phyloP scores from a whole-genome alignment of 1,139 yeast genomes.

The Neolecta irregularis region DNA sequence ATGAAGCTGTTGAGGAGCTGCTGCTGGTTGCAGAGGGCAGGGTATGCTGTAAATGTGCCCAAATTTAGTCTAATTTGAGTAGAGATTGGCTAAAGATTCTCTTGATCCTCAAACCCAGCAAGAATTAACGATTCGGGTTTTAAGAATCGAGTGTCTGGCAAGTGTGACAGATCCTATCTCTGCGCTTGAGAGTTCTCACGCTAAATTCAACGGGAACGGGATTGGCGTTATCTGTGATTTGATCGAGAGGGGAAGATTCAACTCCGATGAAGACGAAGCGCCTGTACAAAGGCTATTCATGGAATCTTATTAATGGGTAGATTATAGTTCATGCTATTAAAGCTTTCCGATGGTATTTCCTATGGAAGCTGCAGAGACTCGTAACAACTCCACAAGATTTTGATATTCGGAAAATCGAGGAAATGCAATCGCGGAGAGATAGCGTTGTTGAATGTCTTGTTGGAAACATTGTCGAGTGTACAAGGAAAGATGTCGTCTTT shows the following conservation, averaged over 20 bases:
- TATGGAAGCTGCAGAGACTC: slow-evolving; percentile 13
- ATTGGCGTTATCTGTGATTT: too few species aligned
- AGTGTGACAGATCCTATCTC: slow-evolving; percentile 11
- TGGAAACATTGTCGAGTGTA: slow-evolving; percentile 3
- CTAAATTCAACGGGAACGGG: too few species aligned
- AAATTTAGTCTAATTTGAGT: too few species aligned
- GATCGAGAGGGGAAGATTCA: too few species aligned
- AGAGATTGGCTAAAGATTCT: slow-evolving; percentile 8
- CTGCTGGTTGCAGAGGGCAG: slow-evolving; percentile 2
- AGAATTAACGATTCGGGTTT: slow-evolving; percentile 1
- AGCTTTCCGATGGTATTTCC: slow-evolving; percentile 12
- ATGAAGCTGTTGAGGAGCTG: slow-evolving; percentile 7
- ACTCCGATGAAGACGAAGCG: too few species aligned
- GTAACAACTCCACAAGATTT: slow-evolving; percentile 7
- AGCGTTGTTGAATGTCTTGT: slow-evolving; percentile 7
- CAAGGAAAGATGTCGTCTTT: slow-evolving; percentile 2
- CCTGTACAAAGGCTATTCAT: too few species aligned
- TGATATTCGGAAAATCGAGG: background rate
- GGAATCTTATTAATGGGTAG: too few species aligned
- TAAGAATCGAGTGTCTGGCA: slow-evolving; percentile 10
- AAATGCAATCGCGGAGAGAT: background rate
- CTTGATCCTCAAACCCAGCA: slow-evolving; percentile 4
- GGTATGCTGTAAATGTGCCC: background rate
- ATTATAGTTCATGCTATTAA: slow-evolving; percentile 4
- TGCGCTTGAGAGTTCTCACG: too few species aligned